These are phyloP conservation scores for Artemisia tridentata DNA, from an alignment of 129 eudicot species.

Conservation along the genomic window DNA sequence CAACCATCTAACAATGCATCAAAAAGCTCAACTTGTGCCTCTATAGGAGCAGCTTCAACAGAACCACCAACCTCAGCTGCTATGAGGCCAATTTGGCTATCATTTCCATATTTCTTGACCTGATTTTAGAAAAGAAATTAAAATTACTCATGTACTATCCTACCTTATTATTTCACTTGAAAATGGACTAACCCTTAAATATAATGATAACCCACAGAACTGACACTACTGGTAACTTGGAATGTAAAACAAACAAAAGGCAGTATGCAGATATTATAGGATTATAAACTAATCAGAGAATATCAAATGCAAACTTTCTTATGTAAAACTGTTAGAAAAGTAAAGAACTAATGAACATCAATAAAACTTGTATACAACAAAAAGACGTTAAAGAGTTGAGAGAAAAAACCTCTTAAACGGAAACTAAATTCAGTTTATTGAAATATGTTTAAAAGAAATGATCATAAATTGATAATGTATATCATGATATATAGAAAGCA, in stretches of 20 bases:
- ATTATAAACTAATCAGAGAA: constrained; percentile 7
- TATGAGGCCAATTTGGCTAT: constrained; percentile 76
- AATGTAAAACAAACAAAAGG: constrained; percentile 4
- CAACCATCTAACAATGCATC: constrained; percentile 92
- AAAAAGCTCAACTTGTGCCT: constrained; percentile 91
- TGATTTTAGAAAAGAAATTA: constrained; percentile 19
- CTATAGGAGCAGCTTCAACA: constrained; percentile 87
- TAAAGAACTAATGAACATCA: too few species aligned
- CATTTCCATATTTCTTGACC: constrained; percentile 96
- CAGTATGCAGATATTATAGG: constrained; percentile 11
- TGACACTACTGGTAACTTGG: constrained; percentile 10
- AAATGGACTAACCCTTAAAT: neutral
- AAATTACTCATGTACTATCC: neutral
- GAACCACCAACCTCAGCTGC: constrained; percentile 93
- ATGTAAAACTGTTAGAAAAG: neutral
- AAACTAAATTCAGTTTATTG: too few species aligned
- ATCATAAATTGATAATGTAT: too few species aligned
- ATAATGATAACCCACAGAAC: neutral
- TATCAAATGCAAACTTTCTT: constrained; percentile 3
- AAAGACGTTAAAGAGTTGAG: neutral
- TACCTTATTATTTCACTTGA: neutral
- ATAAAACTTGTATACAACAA: neutral
- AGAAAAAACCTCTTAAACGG: neutral
- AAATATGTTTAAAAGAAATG: too few species aligned
- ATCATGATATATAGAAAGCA: too few species aligned